Conservation (phyloP, 805 yeast genomes). For the Lipomyces spencermartinsiae region DNA sequence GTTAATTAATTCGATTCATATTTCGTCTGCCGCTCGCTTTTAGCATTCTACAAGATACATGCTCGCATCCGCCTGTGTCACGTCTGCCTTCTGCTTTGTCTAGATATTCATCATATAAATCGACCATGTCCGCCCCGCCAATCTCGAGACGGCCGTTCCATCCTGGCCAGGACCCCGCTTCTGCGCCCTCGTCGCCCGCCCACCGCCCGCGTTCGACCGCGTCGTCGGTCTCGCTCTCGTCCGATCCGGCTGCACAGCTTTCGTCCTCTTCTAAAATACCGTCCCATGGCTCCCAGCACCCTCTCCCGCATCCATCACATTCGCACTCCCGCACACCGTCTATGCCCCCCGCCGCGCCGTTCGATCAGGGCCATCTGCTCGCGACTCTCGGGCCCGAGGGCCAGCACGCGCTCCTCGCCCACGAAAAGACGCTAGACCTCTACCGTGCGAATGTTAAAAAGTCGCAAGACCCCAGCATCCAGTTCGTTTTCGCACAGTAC, state of each 20-base stretch:
- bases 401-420: slow-evolving; percentile 58
- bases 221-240: slow-evolving; percentile 14
- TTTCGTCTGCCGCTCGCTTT: not conserved
- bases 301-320: not conserved
- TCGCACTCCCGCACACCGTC: slow-evolving; percentile 28
- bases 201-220: slow-evolving; percentile 26
- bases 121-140: slow-evolving; percentile 3
- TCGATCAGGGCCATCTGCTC: slow-evolving; percentile 35
- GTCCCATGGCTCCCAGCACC: slow-evolving; percentile 4
- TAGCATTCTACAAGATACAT: not conserved
- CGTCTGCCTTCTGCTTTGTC: not conserved
- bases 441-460: slow-evolving; percentile 85
- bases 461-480: slow-evolving; percentile 82
- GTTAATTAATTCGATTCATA: not conserved
- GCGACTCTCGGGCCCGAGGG: slow-evolving; percentile 34
- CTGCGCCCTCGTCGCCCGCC: slow-evolving; percentile 18
- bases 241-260: slow-evolving; percentile 7
- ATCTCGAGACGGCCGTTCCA: not conserved
- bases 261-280: slow-evolving; percentile 1
- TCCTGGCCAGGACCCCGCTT: slow-evolving; percentile 4
- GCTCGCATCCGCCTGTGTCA: not conserved
- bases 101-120: not conserved
- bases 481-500: slow-evolving; percentile 89
- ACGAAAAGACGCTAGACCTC: slow-evolving; percentile 83
- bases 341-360: slow-evolving; percentile 29